A percentile compares a stretch with the other conserved stretches of the same genome.
phyloP scores from a whole-genome alignment of 441 rosid genomes.

The Arabidopsis hybrid region DNA sequence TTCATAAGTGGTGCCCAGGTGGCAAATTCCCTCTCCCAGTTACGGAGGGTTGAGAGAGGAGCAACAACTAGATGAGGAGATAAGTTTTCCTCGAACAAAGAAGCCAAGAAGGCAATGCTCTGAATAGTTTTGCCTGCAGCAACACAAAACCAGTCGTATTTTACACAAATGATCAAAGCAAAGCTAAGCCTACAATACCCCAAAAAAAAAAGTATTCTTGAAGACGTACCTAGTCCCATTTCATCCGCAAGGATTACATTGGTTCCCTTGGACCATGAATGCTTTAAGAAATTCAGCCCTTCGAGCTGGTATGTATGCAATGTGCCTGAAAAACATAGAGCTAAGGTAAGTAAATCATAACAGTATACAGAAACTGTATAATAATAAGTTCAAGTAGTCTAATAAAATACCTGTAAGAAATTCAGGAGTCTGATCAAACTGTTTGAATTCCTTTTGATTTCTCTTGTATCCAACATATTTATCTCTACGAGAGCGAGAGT shows the following conservation, averaged over 20 bases:
- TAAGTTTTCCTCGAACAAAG: constrained; percentile 67
- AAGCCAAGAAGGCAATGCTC: constrained; percentile 91
- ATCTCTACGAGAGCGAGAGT: constrained; percentile 59
- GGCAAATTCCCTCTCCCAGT: constrained; percentile 94
- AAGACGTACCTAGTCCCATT: constrained; percentile 88
- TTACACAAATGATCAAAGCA: constrained; percentile 10
- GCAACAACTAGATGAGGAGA: constrained; percentile 85
- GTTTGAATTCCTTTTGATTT: constrained; percentile 66
- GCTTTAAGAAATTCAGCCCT: constrained; percentile 86
- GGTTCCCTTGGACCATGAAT: constrained; percentile 85
- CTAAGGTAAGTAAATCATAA: constrained; percentile 27
- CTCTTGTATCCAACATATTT: constrained; percentile 56
- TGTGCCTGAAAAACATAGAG: constrained; percentile 59
- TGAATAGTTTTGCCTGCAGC: constrained; percentile 89
- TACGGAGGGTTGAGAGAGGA: constrained; percentile 89
- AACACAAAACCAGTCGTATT: constrained; percentile 31
- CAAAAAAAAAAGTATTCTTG: neutral
- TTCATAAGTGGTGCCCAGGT: constrained; percentile 97
- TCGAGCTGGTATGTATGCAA: constrained; percentile 91
- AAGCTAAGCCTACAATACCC: neutral
- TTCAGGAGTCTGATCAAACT: constrained; percentile 73
- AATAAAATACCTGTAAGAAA: constrained; percentile 75
- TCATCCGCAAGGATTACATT: constrained; percentile 97
- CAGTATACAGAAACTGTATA: neutral
- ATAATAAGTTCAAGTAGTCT: neutral